Evolutionary conservation across 495 filamentous ascomycete genomes (phyloP), one percentile per base, ranked within the genome.

Genomic region (Daldinia grandis): DNA sequence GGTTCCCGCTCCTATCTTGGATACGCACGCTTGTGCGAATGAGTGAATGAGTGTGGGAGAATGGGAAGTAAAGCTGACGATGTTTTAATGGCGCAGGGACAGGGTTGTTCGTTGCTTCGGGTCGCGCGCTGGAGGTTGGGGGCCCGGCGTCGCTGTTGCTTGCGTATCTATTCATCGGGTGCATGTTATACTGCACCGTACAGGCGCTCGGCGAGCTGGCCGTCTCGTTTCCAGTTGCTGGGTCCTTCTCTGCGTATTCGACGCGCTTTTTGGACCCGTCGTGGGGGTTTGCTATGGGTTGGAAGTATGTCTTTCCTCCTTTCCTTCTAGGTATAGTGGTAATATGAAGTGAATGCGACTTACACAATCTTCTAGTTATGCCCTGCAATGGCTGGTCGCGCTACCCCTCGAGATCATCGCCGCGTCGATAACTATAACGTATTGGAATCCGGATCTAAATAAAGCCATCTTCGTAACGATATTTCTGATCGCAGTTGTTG

Each of bases 221-320:
- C 30, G 95, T 98, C 67, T 72, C 92, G 25, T 97, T 95, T 76
- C 95, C 95, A 5, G 90, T 97, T 21, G 92, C 95, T 44, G 95
- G 95, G 61, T 97, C 93, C 21, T 98, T 98, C 78, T 90, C 94
- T 12, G 90, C 93, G 37, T 97, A 93, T 78, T 97, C 94, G 17
- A 97, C 93, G 37, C 87, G 95, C 25, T 98, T 98, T 74, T 75
- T 98, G 9, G 94, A 98, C 74, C 94, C 94, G 10, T 93, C 95
- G 3, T 98, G 94, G 95, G 95, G 95, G 0, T 98, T 98, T 74
- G 94, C 95, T 50, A 97, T 97, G 93, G 95, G 95, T 28, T 97
- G 94, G 95, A 97, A 97, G 84, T 89, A 71, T 78, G 84, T 86
- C 15, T 25, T 30, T 50, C 64, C 51, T 19, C 24, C 35, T 47